Evolutionary conservation across 352 stramenopile species (phyloP), one percentile per base, ranked within the genome.

Genomic region (Pythium periplocum): DNA sequence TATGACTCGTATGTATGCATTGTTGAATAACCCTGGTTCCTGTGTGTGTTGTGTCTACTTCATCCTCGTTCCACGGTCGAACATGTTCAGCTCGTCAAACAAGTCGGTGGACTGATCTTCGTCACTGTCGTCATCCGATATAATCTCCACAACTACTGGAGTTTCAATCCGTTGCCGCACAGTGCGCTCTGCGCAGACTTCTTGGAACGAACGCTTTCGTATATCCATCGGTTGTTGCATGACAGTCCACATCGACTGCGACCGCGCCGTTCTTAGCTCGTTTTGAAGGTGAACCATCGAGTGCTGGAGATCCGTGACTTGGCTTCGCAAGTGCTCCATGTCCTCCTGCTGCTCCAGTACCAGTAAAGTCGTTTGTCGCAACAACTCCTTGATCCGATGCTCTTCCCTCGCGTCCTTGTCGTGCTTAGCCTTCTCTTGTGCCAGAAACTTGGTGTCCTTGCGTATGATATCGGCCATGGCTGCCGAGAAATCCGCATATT

Each of bases 321-420:
- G 39, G 2, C 42, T 41, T 0, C 48, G 58, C n/a, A 65, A 33
- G 3, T n/a, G 12, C n/a, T 57, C 36, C 2, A 61, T 40, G 43
- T 65, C 58, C 1, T 60, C 58, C 30, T 65, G 52, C 32, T 65
- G 58, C 9, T 65, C 58, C n/a, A 51, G 32, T 8, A 65, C 52
- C 4, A 65, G 48, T 31, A 65, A 41, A 34, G 58, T 45, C 48
- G 52, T 61, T n/a, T 61, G 41, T 2, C 38, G 52, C 12, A 57
- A 40, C 36, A 65, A 17, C 9, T 53, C 32, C 30, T 64, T 64
- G 9, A 49, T 48, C 35, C 51, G 53, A 26, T 41, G 40, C n/a
- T 65, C 46, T 17, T 50, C 48, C 8, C 45, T 64, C 17, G 46
- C 52, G 0, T 49, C 12, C 42, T 48, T 48, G 8, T 53, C 36